A percentile compares a stretch with the other conserved stretches of the same genome.
Evolutionary conservation across 148 eudicot genomes (phyloP).

Genomic region (Rhododendron griersonianum): DNA sequence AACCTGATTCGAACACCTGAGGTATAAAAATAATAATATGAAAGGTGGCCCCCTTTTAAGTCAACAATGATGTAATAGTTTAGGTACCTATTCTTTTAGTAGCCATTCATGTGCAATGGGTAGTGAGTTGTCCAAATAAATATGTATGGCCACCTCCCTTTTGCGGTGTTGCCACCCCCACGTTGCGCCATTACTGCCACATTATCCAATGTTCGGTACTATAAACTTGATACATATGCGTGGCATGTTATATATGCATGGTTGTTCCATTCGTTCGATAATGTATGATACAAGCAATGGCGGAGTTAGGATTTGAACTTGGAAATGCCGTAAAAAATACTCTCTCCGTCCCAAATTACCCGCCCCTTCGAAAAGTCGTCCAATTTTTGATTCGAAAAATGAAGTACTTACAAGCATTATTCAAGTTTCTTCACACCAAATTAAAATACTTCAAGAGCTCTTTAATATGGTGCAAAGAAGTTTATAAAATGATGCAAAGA

Average conservation of each 20-base stretch:
- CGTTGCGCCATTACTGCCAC: constrained; percentile 5
- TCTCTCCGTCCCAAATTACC: too few relatives aligned
- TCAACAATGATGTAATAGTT: not conserved
- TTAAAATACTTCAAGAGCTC: too few relatives aligned
- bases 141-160: not conserved
- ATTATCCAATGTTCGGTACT: not conserved
- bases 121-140: not conserved
- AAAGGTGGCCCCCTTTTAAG: not conserved
- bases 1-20: too few relatives aligned
- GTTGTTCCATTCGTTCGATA: not conserved
- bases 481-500: too few relatives aligned
- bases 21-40: not conserved
- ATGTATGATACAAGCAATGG: too few relatives aligned
- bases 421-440: too few relatives aligned
- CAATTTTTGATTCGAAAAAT: too few relatives aligned
- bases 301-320: too few relatives aligned
- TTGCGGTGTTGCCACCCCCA: not conserved
- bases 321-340: too few relatives aligned
- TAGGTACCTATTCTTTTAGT: not conserved
- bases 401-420: too few relatives aligned
- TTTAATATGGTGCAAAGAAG: too few relatives aligned
- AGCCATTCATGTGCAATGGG: not conserved
- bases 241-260: not conserved
- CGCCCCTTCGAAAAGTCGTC: too few relatives aligned
- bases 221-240: not conserved